Evolutionary conservation across 495 filamentous ascomycete species (phyloP), one percentile per base, ranked within the genome.

Genomic region (Neurospora sp.): DNA sequence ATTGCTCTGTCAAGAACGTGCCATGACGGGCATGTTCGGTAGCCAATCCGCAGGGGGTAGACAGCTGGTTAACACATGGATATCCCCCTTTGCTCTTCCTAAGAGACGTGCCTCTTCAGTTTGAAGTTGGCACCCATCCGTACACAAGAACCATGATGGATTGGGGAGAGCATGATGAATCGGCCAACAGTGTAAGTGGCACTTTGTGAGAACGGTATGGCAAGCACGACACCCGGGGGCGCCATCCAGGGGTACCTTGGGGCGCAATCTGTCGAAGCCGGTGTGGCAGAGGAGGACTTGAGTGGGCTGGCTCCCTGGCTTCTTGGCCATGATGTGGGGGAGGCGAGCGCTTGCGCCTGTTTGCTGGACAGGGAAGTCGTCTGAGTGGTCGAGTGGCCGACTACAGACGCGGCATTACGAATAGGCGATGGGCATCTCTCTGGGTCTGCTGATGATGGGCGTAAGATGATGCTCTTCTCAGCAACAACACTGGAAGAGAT

Each of bases 261-360:
- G 53, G 53, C 53, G 22, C 53, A 61, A 61, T 61, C 53, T 61
- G 53, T 35, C 14, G 53, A 35, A 61, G 12, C 53, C 27, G 53
- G 53, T 61, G 27, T 61, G 53, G 53, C 53, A 61, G 53, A 61
- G 53, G 53, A 35, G 12, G 12, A 9, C 27, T 27, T 27, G 27
- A 27, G 27, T 27, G 27, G 27, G 27, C 27, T 27, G 9, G n/a
- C 45, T 22, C 45, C 45, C 45, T 53, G 45, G 45, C 3, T 53
- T 4, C 45, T 53, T 22, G 45, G 45, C 45, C 53, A 61, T 74
- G 73, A 41, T 77, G 75, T 74, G 75, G 75, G 75, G 72, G 72
- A 72, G 74, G 70, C 72, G 70, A 77, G 75, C 72, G 75, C 75
- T 77, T 75, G 75, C 75, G 75, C 72, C 72, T 74, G 71, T 69